Percentiles rank a stretch among this genome's conserved stretches.
Evolutionary conservation across 805 yeast genomes (phyloP).

Genomic region (Schizosaccharomyces osmophilus): DNA sequence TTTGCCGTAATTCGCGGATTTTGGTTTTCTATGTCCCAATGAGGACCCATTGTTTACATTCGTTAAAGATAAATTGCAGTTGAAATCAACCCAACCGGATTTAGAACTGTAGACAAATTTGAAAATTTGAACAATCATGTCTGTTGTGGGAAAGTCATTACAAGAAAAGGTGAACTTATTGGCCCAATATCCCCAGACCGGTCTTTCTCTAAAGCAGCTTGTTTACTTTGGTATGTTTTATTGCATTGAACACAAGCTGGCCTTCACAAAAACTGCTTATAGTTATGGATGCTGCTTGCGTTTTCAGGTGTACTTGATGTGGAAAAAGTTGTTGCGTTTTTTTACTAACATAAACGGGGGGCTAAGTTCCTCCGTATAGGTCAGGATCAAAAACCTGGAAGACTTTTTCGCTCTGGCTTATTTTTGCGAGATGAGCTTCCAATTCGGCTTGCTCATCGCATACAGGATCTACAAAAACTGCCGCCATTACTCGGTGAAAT

Average conservation of each 20-base stretch:
- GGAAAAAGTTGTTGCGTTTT: background rate
- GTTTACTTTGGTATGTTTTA: slow-evolving; percentile 25
- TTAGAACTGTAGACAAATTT: too few species aligned
- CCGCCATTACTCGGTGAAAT: slow-evolving; percentile 50
- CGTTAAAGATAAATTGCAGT: too few species aligned
- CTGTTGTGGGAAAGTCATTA: slow-evolving; percentile 11
- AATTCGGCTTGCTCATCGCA: slow-evolving; percentile 62
- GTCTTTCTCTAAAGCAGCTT: slow-evolving; percentile 68
- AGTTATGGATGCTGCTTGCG: background rate
- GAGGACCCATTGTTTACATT: too few species aligned
- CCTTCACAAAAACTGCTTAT: background rate
- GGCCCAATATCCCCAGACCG: slow-evolving; percentile 58
- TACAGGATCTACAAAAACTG: slow-evolving; percentile 55
- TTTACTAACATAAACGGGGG: background rate
- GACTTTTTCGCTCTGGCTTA: slow-evolving; percentile 47
- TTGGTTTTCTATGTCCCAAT: too few species aligned
- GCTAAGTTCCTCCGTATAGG: slow-evolving; percentile 18
- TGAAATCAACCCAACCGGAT: too few species aligned
- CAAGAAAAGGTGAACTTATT: slow-evolving; percentile 33
- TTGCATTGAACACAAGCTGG: background rate
- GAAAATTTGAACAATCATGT: background rate
- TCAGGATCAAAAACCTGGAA: slow-evolving; percentile 41
- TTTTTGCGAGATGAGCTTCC: slow-evolving; percentile 48
- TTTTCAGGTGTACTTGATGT: background rate
- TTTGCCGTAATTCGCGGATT: too few species aligned